These are phyloP conservation scores for Solanum hybrid DNA, from an alignment of 305 asterid genomes.

Conservation along the genomic window DNA sequence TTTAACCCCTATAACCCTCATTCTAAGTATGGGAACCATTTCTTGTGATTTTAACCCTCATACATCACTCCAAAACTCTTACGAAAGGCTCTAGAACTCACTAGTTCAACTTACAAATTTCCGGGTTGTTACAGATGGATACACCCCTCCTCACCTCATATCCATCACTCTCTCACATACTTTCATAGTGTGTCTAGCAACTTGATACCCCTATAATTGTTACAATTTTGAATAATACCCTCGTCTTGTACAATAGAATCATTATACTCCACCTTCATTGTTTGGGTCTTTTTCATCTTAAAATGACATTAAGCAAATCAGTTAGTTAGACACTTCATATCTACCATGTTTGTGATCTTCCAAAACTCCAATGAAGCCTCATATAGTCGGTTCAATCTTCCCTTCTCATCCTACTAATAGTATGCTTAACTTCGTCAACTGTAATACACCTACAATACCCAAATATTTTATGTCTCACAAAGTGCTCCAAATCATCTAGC, in stretches of 20 bases:
- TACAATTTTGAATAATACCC: too few relatives aligned
- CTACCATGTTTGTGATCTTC: not conserved
- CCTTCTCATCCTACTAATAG: not conserved
- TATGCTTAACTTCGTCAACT: not conserved
- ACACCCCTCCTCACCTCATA: not conserved
- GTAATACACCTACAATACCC: not conserved
- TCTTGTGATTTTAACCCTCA: too few relatives aligned
- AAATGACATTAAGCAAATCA: not conserved
- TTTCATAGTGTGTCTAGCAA: not conserved
- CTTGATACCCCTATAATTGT: not conserved
- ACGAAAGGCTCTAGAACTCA: too few relatives aligned
- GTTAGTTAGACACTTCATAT: not conserved
- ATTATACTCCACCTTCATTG: not conserved
- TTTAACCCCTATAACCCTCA: too few relatives aligned
- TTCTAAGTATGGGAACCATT: too few relatives aligned
- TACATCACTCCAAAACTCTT: too few relatives aligned
- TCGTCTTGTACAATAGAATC: not conserved
- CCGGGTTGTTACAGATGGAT: not conserved
- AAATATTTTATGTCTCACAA: not conserved
- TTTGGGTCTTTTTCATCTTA: not conserved
- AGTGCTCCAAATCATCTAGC: not conserved
- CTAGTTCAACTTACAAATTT: too few relatives aligned
- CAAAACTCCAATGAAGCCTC: not conserved
- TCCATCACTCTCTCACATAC: not conserved
- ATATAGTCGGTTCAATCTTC: not conserved